Base-by-base conservation (phyloP, 2,329 filamentous ascomycete genomes). In the Trichocomaceae sp. region DNA sequence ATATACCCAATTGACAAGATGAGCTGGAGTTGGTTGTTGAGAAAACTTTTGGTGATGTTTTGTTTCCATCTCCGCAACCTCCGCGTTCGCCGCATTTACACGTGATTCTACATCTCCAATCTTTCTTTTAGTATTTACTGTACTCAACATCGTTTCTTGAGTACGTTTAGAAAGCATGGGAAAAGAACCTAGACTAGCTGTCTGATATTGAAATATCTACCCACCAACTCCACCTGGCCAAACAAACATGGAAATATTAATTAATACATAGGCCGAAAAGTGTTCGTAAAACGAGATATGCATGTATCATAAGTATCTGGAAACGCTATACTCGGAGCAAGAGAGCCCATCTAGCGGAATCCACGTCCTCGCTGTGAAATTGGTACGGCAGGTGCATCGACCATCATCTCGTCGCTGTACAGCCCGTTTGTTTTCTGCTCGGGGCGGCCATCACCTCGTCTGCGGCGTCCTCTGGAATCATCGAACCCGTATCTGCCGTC, bases 381-480 rank as follows among this genome's bases (percentile, higher is more conserved):
- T 13, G 49, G 26, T 37, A 19, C 45, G 10, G 60, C 49, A 12
- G 69, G 68, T n/a, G 64, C 61, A 59, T 73, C 71, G 15, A 69
- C 62, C 66, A 72, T 68, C 69, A 74, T 73, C 55, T 69, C 58
- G 56, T 74, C 71, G 48, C 71, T 72, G 56, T 73, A 72, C 3
- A 72, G 62, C 3, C 67, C 63, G 10, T 3, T 61, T 55, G 19
- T 7, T 50, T 52, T 58, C 26, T 29, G 26, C 7, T 29, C 5
- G 7, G 26, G 10, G 26, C 26, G 22, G 50, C 52, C 37, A 35
- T 42, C 61, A 39, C 49, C 39, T 55, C 57, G 48, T 44, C 46
- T 50, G 2, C 26, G 22, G 23, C 59, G 61, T 31, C 56, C 60
- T 26, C 51, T 55, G 17, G 59, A 54, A 20, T 66, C 63, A 37